Percentiles rank a stretch among this genome's conserved stretches.
phyloP scores from a whole-genome alignment of 2,329 filamentous ascomycete genomes.

The Fusarium sp. region DNA sequence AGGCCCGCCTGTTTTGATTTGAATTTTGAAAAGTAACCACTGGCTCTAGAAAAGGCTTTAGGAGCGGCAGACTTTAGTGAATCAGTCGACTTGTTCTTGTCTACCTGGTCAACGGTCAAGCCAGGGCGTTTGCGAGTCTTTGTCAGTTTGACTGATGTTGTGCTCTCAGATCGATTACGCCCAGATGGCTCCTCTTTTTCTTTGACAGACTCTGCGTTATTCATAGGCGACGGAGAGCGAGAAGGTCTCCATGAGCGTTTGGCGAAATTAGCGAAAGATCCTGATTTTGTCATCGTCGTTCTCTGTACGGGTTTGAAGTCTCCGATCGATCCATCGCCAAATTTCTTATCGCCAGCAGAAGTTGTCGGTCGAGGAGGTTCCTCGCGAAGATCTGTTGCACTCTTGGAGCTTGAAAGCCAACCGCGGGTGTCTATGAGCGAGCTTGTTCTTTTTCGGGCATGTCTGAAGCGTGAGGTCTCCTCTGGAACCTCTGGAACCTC shows the following conservation, averaged over 20 bases:
- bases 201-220: conserved; percentile 45
- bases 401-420: conserved; percentile 65
- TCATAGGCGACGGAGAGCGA: conserved; percentile 62
- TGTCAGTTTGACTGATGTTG: conserved; percentile 44
- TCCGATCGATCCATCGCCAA: conserved; percentile 33
- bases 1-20: conserved; percentile 59
- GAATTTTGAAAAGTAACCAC: conserved; percentile 65
- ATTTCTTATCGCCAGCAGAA: conserved; percentile 43
- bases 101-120: conserved; percentile 46
- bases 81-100: conserved; percentile 50
- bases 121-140: conserved; percentile 50
- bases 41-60: conserved; percentile 60
- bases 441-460: conserved; percentile 56
- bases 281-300: conserved; percentile 57
- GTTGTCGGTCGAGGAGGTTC: conserved; percentile 48
- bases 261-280: conserved; percentile 65
- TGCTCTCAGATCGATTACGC: conserved; percentile 45
- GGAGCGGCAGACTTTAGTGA: conserved; percentile 55
- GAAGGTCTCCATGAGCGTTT: conserved; percentile 67
- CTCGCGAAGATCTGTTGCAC: conserved; percentile 49
- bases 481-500: conserved; percentile 37
- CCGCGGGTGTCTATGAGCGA: conserved; percentile 64
- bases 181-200: conserved; percentile 40
- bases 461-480: conserved; percentile 36
- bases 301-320: conserved; percentile 53